phyloP scores from a whole-genome alignment of 306 rosid species.

The Cucurbita ficifolia region DNA sequence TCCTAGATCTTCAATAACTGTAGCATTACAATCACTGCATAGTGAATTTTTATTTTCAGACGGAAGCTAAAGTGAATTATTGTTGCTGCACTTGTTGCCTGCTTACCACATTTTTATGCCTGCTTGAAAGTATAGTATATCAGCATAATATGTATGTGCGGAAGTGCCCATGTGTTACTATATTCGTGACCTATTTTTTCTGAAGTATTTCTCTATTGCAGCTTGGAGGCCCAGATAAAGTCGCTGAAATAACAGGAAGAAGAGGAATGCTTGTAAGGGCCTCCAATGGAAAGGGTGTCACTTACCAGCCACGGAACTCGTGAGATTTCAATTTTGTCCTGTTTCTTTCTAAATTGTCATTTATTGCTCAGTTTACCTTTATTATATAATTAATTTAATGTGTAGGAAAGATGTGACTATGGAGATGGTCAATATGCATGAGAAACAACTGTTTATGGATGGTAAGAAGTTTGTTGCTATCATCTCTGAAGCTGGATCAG shows the following conservation, averaged over 20 bases:
- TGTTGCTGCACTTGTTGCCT: background rate
- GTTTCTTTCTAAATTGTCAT: background rate
- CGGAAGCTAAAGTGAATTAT: background rate
- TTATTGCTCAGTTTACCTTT: background rate
- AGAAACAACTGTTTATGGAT: constrained; percentile 95
- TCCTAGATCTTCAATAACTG: background rate
- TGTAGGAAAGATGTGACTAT: constrained; percentile 77
- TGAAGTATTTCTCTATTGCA: constrained; percentile 18
- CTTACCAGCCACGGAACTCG: constrained; percentile 96
- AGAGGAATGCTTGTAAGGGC: constrained; percentile 99
- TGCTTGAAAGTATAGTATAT: background rate
- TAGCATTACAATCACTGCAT: background rate
- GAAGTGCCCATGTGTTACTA: background rate
- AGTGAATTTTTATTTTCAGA: background rate
- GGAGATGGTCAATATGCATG: constrained; percentile 99
- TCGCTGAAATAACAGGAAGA: constrained; percentile 96
- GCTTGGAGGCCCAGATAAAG: constrained; percentile 98
- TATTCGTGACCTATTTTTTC: background rate
- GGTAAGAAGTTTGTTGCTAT: constrained; percentile 88
- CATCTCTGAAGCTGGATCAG: constrained; percentile 98
- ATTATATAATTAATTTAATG: constrained; percentile 3
- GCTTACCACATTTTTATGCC: background rate
- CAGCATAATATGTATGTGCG: background rate
- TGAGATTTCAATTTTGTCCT: constrained; percentile 28
- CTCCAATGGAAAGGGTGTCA: constrained; percentile 83